These are phyloP conservation scores for Fusarium setosum DNA, from an alignment of 2,329 filamentous ascomycete species.

Conservation along the genomic window DNA sequence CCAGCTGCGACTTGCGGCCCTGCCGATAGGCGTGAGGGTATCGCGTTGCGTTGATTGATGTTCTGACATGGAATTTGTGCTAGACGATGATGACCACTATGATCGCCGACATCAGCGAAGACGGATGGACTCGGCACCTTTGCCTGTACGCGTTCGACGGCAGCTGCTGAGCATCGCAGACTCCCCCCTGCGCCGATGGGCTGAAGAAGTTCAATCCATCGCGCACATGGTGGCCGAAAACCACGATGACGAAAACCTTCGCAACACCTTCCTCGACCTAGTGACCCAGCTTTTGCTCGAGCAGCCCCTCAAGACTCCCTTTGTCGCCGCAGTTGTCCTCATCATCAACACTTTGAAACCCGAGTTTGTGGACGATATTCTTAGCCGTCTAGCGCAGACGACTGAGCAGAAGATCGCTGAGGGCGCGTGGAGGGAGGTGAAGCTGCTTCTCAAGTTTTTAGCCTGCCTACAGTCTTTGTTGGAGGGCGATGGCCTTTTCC, in stretches of 20 bases:
- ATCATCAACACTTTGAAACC: slow-evolving; percentile 82
- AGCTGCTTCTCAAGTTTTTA: slow-evolving; percentile 89
- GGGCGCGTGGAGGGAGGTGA: slow-evolving; percentile 91
- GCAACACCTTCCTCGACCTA: slow-evolving; percentile 77
- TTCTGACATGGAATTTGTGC: slow-evolving; percentile 30
- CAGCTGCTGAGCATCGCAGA: slow-evolving; percentile 86
- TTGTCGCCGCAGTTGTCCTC: slow-evolving; percentile 85
- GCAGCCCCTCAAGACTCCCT: slow-evolving; percentile 98
- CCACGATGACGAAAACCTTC: slow-evolving; percentile 85
- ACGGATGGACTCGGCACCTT: slow-evolving; percentile 76
- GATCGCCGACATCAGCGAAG: slow-evolving; percentile 80
- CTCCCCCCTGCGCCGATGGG: slow-evolving; percentile 80
- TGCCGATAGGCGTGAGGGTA: too few species aligned
- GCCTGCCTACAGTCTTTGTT: slow-evolving; percentile 86
- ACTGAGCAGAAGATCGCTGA: slow-evolving; percentile 75
- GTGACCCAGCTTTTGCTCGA: slow-evolving; percentile 83
- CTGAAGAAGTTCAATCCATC: slow-evolving; percentile 81
- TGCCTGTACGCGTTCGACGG: slow-evolving; percentile 78
- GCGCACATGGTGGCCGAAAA: slow-evolving; percentile 84
- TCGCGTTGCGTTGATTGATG: slow-evolving; percentile 18
- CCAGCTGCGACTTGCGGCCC: too few species aligned
- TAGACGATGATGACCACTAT: slow-evolving; percentile 79
- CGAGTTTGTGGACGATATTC: slow-evolving; percentile 77
- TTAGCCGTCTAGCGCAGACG: slow-evolving; percentile 70
- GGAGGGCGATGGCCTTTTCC: slow-evolving; percentile 86